Percentiles rank a stretch among this genome's conserved stretches.
Conservation (phyloP, 1,139 yeast genomes). For the Trichomonascaceae sp. region DNA sequence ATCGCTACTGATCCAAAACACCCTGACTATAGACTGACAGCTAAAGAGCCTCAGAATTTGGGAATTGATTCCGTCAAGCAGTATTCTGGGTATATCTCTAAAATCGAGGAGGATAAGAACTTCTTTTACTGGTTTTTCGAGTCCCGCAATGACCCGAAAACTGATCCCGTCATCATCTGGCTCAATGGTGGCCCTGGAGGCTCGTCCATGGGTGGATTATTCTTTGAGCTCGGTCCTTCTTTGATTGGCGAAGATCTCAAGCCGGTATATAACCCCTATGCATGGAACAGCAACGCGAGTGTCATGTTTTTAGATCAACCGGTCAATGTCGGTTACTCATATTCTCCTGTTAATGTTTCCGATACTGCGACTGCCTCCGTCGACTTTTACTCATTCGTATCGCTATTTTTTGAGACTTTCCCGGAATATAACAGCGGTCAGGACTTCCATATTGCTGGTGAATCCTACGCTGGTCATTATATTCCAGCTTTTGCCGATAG, state of each 20-base stretch:
- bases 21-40: slow-evolving; percentile 30
- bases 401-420: slow-evolving; percentile 69
- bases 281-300: slow-evolving; percentile 88
- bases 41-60: slow-evolving; percentile 27
- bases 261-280: slow-evolving; percentile 68
- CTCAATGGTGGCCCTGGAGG: slow-evolving; percentile 92
- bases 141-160: slow-evolving; percentile 80
- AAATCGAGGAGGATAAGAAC: slow-evolving; percentile 71
- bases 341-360: slow-evolving; percentile 48
- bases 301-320: slow-evolving; percentile 94
- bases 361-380: slow-evolving; percentile 67
- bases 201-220: slow-evolving; percentile 83
- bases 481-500: slow-evolving; percentile 75
- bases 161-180: slow-evolving; percentile 84
- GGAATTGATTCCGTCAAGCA: slow-evolving; percentile 40
- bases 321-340: slow-evolving; percentile 88
- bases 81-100: slow-evolving; percentile 14
- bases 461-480: slow-evolving; percentile 85
- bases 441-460: slow-evolving; percentile 79
- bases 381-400: slow-evolving; percentile 74
- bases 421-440: slow-evolving; percentile 47
- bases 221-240: slow-evolving; percentile 87
- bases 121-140: slow-evolving; percentile 84
- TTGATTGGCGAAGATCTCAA: slow-evolving; percentile 59
- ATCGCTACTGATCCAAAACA: slow-evolving; percentile 26